Evolutionary conservation across 140 eudicot genomes (phyloP).

Genomic region (Erigeron philadelphicus): DNA sequence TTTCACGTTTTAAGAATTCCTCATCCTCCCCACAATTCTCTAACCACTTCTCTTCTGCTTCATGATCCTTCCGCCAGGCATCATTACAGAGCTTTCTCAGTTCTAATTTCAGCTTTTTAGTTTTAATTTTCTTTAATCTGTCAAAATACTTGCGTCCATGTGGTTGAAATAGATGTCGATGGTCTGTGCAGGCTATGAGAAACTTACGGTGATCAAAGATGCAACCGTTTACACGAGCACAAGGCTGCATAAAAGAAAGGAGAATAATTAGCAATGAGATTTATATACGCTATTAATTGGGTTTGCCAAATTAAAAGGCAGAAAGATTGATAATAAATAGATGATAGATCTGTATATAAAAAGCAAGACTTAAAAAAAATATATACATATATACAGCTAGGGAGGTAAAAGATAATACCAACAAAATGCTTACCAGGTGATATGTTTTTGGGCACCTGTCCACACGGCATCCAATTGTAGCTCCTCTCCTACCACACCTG

Average conservation of each 20-base stretch:
- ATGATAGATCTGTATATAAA: not conserved
- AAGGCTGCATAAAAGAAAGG: slow-evolving; percentile 56
- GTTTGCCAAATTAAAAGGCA: not conserved
- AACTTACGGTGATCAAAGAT: slow-evolving; percentile 91
- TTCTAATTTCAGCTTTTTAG: slow-evolving; percentile 69
- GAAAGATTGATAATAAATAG: not conserved
- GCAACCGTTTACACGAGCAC: slow-evolving; percentile 89
- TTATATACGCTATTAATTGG: not conserved
- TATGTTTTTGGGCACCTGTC: slow-evolving; percentile 97
- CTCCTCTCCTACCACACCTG: slow-evolving; percentile 92
- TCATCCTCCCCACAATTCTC: slow-evolving; percentile 99
- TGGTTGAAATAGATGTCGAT: slow-evolving; percentile 81
- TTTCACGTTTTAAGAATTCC: slow-evolving; percentile 90
- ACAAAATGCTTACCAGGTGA: slow-evolving; percentile 61
- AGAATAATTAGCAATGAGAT: not conserved
- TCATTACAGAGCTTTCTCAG: slow-evolving; percentile 65
- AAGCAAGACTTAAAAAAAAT: not conserved
- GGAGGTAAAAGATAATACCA: not conserved
- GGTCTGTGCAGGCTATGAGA: slow-evolving; percentile 98
- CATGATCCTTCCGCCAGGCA: slow-evolving; percentile 76
- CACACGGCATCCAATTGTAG: slow-evolving; percentile 97
- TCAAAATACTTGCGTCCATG: slow-evolving; percentile 46
- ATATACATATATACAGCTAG: not conserved
- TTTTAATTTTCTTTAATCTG: slow-evolving; percentile 62
- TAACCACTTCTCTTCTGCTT: slow-evolving; percentile 93